Conservation (phyloP, 352 stramenopile genomes). For the Pythium vanterpoolii region DNA sequence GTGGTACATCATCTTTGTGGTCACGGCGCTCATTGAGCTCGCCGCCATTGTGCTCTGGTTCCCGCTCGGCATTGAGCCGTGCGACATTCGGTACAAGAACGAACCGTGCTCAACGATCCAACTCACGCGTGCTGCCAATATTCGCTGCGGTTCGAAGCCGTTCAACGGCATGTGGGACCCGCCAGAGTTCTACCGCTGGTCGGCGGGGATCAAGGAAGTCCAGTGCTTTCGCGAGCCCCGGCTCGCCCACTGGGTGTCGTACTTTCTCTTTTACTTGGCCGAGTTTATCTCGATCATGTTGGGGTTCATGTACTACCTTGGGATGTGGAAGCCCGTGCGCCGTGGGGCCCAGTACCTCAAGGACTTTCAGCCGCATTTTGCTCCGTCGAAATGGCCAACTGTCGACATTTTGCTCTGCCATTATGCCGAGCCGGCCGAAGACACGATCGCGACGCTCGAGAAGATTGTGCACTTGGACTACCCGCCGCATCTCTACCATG, state of each 20-base stretch:
- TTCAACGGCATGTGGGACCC: slow-evolving; percentile 52
- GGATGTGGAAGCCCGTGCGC: slow-evolving; percentile 51
- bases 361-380: slow-evolving; percentile 40
- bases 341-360: slow-evolving; percentile 47
- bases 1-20: slow-evolving; percentile 80
- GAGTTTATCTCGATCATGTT: slow-evolving; percentile 38
- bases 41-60: slow-evolving; percentile 84
- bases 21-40: slow-evolving; percentile 70
- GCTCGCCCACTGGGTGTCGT: slow-evolving; percentile 40
- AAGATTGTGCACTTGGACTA: slow-evolving; percentile 53
- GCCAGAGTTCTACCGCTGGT: slow-evolving; percentile 33
- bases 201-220: slow-evolving; percentile 59
- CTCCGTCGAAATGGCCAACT: slow-evolving; percentile 38
- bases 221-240: slow-evolving; percentile 36
- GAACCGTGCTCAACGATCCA: slow-evolving; percentile 62
- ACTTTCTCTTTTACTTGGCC: slow-evolving; percentile 33
- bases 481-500: slow-evolving; percentile 40
- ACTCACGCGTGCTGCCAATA: slow-evolving; percentile 44
- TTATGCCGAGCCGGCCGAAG: slow-evolving; percentile 49
- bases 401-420: slow-evolving; percentile 50
- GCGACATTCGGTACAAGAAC: slow-evolving; percentile 40
- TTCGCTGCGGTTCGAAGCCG: slow-evolving; percentile 40
- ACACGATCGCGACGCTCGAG: slow-evolving; percentile 45
- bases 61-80: slow-evolving; percentile 72
- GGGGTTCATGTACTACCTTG: slow-evolving; percentile 39